Evolutionary conservation across 2,329 filamentous ascomycete species (phyloP).

Genomic region (Coniochaeta sp.): DNA sequence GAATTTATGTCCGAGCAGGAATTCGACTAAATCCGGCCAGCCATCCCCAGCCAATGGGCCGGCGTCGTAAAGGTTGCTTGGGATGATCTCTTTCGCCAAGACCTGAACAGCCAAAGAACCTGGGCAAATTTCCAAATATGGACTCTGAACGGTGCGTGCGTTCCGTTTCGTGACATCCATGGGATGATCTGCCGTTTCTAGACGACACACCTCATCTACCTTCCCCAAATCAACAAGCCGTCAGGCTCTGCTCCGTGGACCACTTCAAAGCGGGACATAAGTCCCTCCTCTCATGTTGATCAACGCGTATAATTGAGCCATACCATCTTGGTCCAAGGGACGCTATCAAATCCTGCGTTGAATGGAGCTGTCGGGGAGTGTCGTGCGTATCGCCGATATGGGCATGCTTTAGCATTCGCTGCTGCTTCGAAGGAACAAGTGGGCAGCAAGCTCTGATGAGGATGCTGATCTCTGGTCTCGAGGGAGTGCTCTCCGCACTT

Average conservation of each 20-base stretch:
- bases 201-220: background rate
- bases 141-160: background rate
- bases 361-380: background rate
- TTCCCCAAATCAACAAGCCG: background rate
- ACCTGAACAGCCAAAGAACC: background rate
- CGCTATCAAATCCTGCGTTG: background rate
- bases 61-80: background rate
- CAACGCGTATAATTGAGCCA: background rate
- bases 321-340: background rate
- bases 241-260: background rate
- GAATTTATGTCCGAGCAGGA: background rate
- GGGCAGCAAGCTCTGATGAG: background rate
- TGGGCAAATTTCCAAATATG: slow-evolving; percentile 3
- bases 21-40: background rate
- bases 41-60: background rate
- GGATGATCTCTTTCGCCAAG: background rate
- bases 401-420: background rate
- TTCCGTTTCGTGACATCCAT: background rate
- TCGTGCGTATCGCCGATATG: background rate
- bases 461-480: too few relatives aligned
- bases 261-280: background rate
- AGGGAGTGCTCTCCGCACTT: background rate
- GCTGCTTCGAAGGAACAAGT: background rate
- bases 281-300: background rate
- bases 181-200: background rate